Percentiles rank a stretch among this genome's conserved stretches.
phyloP scores from a whole-genome alignment of 306 rosid species.

The Styphnolobium japonicum region DNA sequence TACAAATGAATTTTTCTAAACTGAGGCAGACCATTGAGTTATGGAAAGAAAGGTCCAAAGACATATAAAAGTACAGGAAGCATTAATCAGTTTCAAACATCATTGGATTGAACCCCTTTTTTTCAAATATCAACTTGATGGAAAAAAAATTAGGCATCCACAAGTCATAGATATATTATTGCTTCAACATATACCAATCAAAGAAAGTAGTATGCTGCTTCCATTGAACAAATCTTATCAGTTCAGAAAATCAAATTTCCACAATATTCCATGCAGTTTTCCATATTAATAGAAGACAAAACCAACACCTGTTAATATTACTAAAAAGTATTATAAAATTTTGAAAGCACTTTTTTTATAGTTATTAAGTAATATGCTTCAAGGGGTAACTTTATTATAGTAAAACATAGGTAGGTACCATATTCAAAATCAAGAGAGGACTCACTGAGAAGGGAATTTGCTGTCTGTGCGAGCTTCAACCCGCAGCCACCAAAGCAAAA shows the following conservation, averaged over 20 bases:
- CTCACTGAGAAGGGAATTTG: conserved; percentile 90
- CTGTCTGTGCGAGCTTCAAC: conserved; percentile 99
- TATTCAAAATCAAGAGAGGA: conserved; percentile 21
- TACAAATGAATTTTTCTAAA: neutral
- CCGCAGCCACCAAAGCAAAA: conserved; percentile 94
- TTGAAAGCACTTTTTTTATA: neutral
- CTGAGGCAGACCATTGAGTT: neutral
- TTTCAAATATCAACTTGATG: neutral
- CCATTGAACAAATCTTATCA: neutral
- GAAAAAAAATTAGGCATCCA: neutral
- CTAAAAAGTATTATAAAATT: neutral
- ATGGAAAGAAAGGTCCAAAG: neutral
- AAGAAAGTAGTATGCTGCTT: neutral
- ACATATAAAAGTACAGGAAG: neutral
- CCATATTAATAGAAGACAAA: neutral
- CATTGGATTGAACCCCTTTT: neutral
- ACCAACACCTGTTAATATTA: neutral
- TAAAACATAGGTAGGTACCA: neutral
- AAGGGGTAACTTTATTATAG: neutral
- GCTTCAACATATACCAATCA: neutral
- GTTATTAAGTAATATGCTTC: neutral
- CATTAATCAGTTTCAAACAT: neutral
- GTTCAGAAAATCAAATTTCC: neutral
- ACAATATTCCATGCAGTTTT: neutral
- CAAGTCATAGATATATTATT: neutral